Evolutionary conservation across 148 eudicot genomes (phyloP).

Genomic region (Silene conica): DNA sequence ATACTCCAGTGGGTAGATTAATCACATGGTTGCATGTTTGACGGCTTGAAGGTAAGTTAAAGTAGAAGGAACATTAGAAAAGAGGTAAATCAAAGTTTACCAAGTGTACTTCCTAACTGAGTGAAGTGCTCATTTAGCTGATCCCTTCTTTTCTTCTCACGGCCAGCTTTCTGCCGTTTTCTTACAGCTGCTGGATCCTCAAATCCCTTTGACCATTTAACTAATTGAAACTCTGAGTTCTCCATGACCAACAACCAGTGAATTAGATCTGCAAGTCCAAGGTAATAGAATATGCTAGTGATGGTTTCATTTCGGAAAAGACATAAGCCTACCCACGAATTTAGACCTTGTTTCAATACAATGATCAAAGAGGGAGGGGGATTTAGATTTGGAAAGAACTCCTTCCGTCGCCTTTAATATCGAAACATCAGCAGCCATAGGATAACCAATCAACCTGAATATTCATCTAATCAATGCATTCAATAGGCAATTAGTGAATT

Average conservation of each 20-base stretch:
- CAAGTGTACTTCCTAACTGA: slow-evolving; percentile 68
- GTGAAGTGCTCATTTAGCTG: slow-evolving; percentile 77
- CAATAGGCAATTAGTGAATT: not conserved
- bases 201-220: slow-evolving; percentile 10
- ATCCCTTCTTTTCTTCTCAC: slow-evolving; percentile 84
- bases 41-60: not conserved
- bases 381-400: not conserved
- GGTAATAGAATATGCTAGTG: not conserved
- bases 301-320: not conserved
- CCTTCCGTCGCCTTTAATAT: too few relatives aligned
- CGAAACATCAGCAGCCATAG: too few relatives aligned
- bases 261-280: slow-evolving; percentile 13
- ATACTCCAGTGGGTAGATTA: too few relatives aligned
- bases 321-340: not conserved
- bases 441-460: too few relatives aligned
- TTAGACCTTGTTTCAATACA: not conserved
- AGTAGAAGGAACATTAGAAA: not conserved
- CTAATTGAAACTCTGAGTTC: slow-evolving; percentile 14
- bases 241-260: slow-evolving; percentile 5
- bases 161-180: slow-evolving; percentile 78
- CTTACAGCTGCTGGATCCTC: slow-evolving; percentile 33
- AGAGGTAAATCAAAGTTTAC: slow-evolving; percentile 25
- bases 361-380: too few relatives aligned
- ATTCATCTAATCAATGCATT: too few relatives aligned
- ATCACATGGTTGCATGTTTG: not conserved